Evolutionary conservation across 192 early-diverging fungal species (phyloP).

Genomic region (Rhizophagus clarus): DNA sequence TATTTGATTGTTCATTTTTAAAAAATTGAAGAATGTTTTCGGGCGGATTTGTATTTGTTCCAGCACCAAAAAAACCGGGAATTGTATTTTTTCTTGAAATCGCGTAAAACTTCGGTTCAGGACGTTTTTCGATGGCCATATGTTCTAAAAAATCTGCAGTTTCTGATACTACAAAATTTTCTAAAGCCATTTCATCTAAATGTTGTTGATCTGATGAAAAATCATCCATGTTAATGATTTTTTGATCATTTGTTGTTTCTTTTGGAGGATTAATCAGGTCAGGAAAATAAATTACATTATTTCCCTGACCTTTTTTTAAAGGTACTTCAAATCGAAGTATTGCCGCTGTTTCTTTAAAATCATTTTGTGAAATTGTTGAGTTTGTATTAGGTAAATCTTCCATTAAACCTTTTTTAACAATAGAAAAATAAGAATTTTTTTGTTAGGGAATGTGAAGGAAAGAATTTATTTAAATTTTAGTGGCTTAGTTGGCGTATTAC

Average conservation of each 20-base stretch:
- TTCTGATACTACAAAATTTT: constrained; percentile 9
- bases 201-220: neutral
- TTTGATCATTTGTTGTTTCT: neutral
- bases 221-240: neutral
- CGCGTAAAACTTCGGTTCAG: constrained; percentile 2
- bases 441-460: no score
- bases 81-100: neutral
- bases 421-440: no score
- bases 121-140: constrained; percentile 1
- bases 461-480: no score
- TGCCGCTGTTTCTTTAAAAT: neutral
- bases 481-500: no score
- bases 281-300: constrained; percentile 6
- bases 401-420: neutral
- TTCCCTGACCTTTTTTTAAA: constrained; percentile 1
- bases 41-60: neutral
- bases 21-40: neutral
- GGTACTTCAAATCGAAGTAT: constrained; percentile 8
- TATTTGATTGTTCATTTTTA: neutral
- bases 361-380: neutral
- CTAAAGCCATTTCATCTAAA: constrained; percentile 8
- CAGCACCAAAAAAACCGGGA: neutral
- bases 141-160: constrained; percentile 9
- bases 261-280: neutral
- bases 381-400: neutral